Evolutionary conservation across 2,329 filamentous ascomycete genomes (phyloP), one percentile per base, ranked within the genome.

Genomic region (Knoxdaviesia proteae): DNA sequence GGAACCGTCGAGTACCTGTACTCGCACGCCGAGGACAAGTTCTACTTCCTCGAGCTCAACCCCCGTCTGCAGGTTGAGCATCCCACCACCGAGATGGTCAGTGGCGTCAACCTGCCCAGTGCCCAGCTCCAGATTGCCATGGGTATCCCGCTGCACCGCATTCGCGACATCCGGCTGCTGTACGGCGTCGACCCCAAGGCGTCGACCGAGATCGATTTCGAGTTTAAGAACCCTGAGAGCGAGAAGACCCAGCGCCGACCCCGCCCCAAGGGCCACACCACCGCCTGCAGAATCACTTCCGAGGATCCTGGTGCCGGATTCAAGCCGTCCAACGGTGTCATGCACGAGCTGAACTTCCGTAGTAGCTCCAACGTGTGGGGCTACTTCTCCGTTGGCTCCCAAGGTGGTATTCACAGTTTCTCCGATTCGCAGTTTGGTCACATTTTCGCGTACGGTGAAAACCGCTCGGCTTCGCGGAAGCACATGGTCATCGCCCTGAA

Each of bases 401-500:
- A 86, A 44, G 88, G 87, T 65, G 87, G 87, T 62, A 98, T 98
- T 50, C 90, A 98, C 74, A 94, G 84, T 62, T 98, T 94, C 71
- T 96, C 90, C 6, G 90, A 98, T 67, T 92, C 83, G 56, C 90
- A 98, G 58, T 98, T 98, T 53, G 90, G 90, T 63, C 90, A 98
- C 64, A 98, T 98, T 52, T 98, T 98, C 61, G 92, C 90, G 42
- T 98, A 96, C 53, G 90, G 90, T 47, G 90, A 98, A 70, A 98
- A 92, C 67, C 79, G 90, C 60, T 80, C 86, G 41, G 87, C 90
- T 31, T 98, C 90, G 31, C 71, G 90, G 51, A 98, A 98, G 63
- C 92, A 98, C 68, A 98, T 98, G 90, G 87, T 98, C 51, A 82
- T 98, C 52, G 90, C 90, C 10, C 66, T 98, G 57, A 98, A 98